Conservation (phyloP, 2,329 filamentous ascomycete genomes). For the Hymenoscyphus fraxineus region DNA sequence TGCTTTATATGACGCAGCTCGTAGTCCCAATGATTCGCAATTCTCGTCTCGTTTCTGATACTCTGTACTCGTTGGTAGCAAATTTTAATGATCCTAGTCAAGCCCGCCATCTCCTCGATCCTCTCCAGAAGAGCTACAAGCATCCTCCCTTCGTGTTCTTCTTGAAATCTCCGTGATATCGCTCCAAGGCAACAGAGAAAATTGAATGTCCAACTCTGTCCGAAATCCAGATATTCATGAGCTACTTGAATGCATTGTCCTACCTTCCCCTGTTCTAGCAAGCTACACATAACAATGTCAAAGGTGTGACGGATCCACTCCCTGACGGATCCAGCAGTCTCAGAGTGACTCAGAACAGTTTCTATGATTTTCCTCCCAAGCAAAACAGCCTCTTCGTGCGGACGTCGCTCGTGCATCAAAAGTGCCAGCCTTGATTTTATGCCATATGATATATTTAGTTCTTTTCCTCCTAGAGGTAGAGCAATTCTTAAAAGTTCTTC, state of each 20-base stretch:
- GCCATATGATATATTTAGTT: no score
- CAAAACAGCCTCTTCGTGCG: neutral
- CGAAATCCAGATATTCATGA: neutral
- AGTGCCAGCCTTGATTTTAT: no score
- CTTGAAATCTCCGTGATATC: neutral
- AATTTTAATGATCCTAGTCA: no score
- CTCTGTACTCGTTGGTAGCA: no score
- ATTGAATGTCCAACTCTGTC: neutral
- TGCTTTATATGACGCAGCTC: neutral
- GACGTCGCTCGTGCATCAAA: neutral
- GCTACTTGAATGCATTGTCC: neutral
- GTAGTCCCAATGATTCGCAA: neutral
- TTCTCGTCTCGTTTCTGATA: neutral
- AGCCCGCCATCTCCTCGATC: no score
- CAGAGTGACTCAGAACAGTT: no score
- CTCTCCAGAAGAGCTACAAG: no score
- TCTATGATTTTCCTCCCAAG: neutral
- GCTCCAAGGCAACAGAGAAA: neutral
- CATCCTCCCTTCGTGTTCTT: neutral
- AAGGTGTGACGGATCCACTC: neutral
- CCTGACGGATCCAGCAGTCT: neutral
- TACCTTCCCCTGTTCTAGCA: neutral
- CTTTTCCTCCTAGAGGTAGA: neutral
- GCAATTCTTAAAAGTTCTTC: neutral
- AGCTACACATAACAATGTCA: neutral